These are phyloP conservation scores for Cyberlindnera xishuangbannaensis DNA, from an alignment of 805 yeast species.

Conservation along the genomic window DNA sequence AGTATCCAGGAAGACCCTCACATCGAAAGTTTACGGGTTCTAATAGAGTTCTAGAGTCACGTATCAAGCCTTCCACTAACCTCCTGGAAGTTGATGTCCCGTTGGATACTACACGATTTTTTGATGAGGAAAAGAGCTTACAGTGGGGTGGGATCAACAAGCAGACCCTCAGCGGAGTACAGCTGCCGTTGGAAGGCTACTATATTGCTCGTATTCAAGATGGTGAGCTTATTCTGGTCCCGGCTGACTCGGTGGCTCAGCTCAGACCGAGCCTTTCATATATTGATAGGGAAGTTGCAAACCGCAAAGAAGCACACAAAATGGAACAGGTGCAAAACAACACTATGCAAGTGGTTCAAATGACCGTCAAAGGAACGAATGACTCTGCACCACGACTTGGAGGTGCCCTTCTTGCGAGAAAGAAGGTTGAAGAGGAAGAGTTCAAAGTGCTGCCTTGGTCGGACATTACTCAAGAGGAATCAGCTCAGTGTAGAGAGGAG, in stretches of 20 bases:
- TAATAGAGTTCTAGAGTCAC: slow-evolving; percentile 32
- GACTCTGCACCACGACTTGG: slow-evolving; percentile 58
- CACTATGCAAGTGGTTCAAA: slow-evolving; percentile 61
- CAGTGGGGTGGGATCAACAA: slow-evolving; percentile 57
- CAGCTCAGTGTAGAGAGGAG: slow-evolving; percentile 23
- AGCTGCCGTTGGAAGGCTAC: slow-evolving; percentile 48
- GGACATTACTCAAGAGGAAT: slow-evolving; percentile 32
- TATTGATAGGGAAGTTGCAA: slow-evolving; percentile 54
- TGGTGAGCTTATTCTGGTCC: slow-evolving; percentile 54
- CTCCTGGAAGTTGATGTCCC: slow-evolving; percentile 75
- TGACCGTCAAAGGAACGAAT: slow-evolving; percentile 61
- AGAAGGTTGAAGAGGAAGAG: slow-evolving; percentile 56
- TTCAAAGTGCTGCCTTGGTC: slow-evolving; percentile 39
- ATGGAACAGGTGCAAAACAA: slow-evolving; percentile 28
- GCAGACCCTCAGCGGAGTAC: slow-evolving; percentile 69
- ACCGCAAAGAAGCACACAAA: slow-evolving; percentile 37
- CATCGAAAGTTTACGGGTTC: slow-evolving; percentile 33
- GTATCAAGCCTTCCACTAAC: slow-evolving; percentile 57
- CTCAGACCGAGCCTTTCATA: slow-evolving; percentile 77
- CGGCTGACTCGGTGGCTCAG: slow-evolving; percentile 66
- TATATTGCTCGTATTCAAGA: slow-evolving; percentile 39
- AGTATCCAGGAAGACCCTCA: slow-evolving; percentile 56
- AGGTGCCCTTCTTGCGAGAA: slow-evolving; percentile 64
- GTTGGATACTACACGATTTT: slow-evolving; percentile 59
- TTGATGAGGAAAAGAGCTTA: slow-evolving; percentile 56